phyloP scores from a whole-genome alignment of 2,329 filamentous ascomycete species.

The Cercospora sp. region DNA sequence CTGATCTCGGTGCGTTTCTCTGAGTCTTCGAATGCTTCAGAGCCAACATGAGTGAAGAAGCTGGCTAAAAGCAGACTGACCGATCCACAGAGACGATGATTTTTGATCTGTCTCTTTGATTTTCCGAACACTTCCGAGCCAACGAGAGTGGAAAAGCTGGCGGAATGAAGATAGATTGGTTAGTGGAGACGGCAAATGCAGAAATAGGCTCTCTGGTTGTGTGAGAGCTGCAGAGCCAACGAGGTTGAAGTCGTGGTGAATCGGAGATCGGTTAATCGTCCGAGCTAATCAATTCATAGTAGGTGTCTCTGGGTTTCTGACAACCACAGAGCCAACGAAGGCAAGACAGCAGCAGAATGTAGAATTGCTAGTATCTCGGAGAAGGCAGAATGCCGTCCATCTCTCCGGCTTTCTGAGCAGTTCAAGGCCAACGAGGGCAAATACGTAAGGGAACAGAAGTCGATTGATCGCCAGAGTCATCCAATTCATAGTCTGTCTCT shows the following conservation, averaged over 20 bases:
- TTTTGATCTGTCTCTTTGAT: not conserved
- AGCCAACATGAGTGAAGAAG: not conserved
- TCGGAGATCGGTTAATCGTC: not conserved
- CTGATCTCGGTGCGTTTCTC: not conserved
- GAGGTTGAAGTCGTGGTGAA: not conserved
- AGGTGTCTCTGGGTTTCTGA: not conserved
- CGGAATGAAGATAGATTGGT: not conserved
- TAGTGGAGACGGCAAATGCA: no score
- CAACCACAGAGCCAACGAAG: not conserved
- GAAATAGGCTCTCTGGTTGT: not conserved
- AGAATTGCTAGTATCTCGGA: no score
- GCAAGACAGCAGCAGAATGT: no score
- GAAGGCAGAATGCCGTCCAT: no score
- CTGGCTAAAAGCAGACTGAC: not conserved
- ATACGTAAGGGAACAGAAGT: not conserved
- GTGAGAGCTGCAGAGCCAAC: not conserved
- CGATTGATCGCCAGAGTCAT: not conserved
- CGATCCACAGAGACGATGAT: not conserved
- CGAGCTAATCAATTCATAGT: not conserved
- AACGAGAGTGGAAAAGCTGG: not conserved
- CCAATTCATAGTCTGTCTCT: not conserved
- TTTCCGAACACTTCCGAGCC: not conserved
- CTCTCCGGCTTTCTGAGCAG: not conserved
- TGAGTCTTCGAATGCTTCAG: not conserved
- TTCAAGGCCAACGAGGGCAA: not conserved